Evolutionary conservation across 176 grass and related monocot genomes (phyloP), one percentile per base, ranked within the genome.

Genomic region (Rhynchospora pubera): DNA sequence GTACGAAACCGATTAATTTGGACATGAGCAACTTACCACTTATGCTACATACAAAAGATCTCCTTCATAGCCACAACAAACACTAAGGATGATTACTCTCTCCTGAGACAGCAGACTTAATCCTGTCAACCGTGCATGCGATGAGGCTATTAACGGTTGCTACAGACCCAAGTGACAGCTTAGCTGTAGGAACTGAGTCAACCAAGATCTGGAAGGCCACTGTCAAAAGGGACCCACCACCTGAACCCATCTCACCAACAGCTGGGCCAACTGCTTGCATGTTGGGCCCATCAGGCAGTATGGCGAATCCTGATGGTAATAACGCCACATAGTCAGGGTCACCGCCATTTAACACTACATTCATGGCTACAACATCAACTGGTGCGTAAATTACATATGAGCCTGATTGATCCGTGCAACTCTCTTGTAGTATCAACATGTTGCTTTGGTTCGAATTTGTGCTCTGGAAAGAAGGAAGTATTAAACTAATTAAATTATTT

Each of bases 381-480:
- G 97, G 97, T 0, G 97, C 97, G 13, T 99, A 99, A 66, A 99
- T 91, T 61, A 99, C 97, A 42, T 99, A 99, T 3, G 97, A 96
- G 5, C 93, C 97, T 0, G 93, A 94, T 3, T 89, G 59, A 43
- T 99, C 97, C 0, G 88, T 93, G 89, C 97, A 96, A 85, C 97
- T 99, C 89, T 99, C 97, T 81, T 99, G 97, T 26, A 99, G 89
- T 68, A 99, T 99, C 86, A 99, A 84, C 97, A 99, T 99, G 89
- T 91, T 99, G 80, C 97, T 96, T 72, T 99, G 97, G 82, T 96
- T 99, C 0, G 97, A 99, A 83, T 96, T 99, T 24, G 93, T 88
- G 83, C 97, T 99, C 97, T 99, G 85, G n/a, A 34, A 45, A 18
- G 46, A 32, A 50, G 13, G 18, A 87, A 63, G 63, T 56, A 67